Conservation (phyloP, 306 rosid genomes). For the Oemleria cerasiformis region DNA sequence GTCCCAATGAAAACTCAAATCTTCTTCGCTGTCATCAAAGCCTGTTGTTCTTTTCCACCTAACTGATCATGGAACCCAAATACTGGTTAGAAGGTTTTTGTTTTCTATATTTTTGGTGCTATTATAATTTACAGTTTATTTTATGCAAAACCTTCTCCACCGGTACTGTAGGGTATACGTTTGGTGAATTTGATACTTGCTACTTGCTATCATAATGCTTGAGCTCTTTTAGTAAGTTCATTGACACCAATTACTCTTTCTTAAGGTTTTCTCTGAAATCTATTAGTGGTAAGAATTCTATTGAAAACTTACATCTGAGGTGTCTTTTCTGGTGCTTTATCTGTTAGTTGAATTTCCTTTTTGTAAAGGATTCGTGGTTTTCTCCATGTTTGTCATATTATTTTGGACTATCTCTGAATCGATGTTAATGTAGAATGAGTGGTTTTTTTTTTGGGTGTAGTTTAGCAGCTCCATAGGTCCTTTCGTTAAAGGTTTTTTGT, state of each 20-base stretch:
- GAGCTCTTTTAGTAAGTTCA: neutral
- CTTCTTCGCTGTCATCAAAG: neutral
- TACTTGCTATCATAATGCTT: neutral
- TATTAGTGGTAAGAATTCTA: neutral
- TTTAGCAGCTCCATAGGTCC: too few relatives aligned
- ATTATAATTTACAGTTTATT: neutral
- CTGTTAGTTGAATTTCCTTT: neutral
- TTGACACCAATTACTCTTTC: neutral
- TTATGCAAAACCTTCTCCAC: neutral
- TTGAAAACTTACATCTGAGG: neutral
- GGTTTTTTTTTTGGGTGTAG: too few relatives aligned
- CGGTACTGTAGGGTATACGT: neutral
- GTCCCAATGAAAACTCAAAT: neutral
- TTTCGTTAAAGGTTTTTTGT: too few relatives aligned
- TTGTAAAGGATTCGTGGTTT: neutral
- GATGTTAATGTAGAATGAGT: too few relatives aligned
- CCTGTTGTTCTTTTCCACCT: neutral
- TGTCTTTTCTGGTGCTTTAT: neutral
- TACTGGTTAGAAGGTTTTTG: too few relatives aligned
- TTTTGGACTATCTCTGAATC: neutral
- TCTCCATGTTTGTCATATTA: neutral
- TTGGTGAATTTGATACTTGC: neutral
- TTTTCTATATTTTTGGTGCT: too few relatives aligned
- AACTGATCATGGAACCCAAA: too few relatives aligned
- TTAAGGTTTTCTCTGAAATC: neutral